These are phyloP conservation scores for Carpinus fangiana DNA, from an alignment of 306 rosid genomes.

Conservation along the genomic window DNA sequence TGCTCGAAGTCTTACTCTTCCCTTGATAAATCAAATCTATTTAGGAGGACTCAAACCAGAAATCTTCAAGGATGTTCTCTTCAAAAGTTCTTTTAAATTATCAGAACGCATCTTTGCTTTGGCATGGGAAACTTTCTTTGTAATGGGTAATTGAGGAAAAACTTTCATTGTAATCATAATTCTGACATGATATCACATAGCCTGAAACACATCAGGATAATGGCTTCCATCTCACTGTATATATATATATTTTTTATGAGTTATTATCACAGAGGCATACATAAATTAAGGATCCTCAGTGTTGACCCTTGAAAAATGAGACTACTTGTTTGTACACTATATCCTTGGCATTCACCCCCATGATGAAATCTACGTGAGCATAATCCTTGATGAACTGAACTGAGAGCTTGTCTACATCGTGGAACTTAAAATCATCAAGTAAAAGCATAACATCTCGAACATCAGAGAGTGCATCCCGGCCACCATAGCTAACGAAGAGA, in stretches of 20 bases:
- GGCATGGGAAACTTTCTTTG: neutral
- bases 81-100: no score
- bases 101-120: neutral
- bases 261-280: neutral
- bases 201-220: neutral
- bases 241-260: no score
- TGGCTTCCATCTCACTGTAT: neutral
- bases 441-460: slow-evolving; percentile 51
- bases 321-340: slow-evolving; percentile 51
- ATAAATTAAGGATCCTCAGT: slow-evolving; percentile 17
- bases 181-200: neutral
- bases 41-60: no score
- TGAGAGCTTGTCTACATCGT: slow-evolving; percentile 59
- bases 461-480: slow-evolving; percentile 77
- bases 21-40: no score
- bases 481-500: slow-evolving; percentile 84
- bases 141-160: no score
- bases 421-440: slow-evolving; percentile 60
- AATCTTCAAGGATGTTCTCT: no score
- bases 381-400: slow-evolving; percentile 61
- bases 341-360: slow-evolving; percentile 79
- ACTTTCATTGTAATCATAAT: no score
- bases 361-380: slow-evolving; percentile 72
- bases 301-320: slow-evolving; percentile 58
- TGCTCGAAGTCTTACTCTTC: no score